A percentile compares a stretch with the other conserved stretches of the same genome.
Evolutionary conservation across 2,329 filamentous ascomycete species (phyloP).

Genomic region (Graphilbum fragrans): DNA sequence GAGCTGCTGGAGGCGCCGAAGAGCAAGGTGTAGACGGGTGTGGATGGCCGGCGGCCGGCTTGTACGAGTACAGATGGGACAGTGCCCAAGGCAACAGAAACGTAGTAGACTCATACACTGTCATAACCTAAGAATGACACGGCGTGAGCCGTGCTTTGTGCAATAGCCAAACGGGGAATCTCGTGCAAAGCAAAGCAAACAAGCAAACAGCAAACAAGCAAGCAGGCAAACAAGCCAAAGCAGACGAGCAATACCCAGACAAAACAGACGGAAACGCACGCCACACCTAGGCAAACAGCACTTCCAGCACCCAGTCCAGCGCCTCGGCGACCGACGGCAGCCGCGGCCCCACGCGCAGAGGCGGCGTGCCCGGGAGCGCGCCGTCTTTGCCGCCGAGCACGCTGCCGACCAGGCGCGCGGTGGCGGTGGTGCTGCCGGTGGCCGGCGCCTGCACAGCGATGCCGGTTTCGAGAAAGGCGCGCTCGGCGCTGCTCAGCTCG

Average conservation of each 20-base stretch:
- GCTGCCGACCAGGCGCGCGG: constrained; percentile 2
- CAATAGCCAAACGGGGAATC: too few relatives aligned
- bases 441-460: constrained; percentile 17
- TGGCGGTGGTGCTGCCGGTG: neutral
- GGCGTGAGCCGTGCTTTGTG: too few relatives aligned
- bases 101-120: too few relatives aligned
- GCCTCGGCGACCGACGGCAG: constrained; percentile 27
- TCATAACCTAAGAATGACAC: neutral
- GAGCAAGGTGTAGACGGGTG: constrained; percentile 15
- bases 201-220: too few relatives aligned
- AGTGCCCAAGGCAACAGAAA: neutral
- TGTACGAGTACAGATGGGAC: neutral
- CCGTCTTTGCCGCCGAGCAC: constrained; percentile 2
- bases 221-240: neutral
- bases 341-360: neutral
- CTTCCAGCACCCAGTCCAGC: constrained; percentile 33
- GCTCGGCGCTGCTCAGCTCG: constrained; percentile 41
- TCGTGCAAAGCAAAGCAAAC: too few relatives aligned
- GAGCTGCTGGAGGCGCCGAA: constrained; percentile 41
- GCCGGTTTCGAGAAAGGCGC: constrained; percentile 44
- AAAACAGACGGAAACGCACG: neutral
- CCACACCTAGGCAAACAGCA: constrained; percentile 28
- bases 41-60: too few relatives aligned
- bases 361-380: too few relatives aligned
- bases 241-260: too few relatives aligned